phyloP scores from a whole-genome alignment of 768 basidiomycete genomes.

The Podaxis rugospora region DNA sequence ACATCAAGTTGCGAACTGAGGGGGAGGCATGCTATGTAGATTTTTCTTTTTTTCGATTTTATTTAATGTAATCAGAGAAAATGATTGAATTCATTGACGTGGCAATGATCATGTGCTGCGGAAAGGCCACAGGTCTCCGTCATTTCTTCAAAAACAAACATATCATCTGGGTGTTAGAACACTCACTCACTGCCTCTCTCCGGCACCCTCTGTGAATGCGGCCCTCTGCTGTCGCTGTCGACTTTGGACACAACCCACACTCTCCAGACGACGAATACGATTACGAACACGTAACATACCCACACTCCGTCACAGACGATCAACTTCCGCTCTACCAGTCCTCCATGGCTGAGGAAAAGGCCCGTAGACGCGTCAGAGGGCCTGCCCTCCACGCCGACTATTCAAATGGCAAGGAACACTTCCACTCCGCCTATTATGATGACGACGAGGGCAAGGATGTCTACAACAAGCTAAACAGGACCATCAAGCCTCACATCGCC shows the following conservation, averaged over 20 bases:
- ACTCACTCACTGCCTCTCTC: background rate
- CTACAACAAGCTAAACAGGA: constrained; percentile 42
- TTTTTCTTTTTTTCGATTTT: background rate
- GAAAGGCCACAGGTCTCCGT: background rate
- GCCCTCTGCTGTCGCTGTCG: constrained; percentile 63
- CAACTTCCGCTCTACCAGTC: constrained; percentile 12
- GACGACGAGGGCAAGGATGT: constrained; percentile 52
- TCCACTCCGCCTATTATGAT: constrained; percentile 17
- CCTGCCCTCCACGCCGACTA: constrained; percentile 12
- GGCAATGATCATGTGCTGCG: constrained; percentile 4
- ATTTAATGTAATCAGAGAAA: background rate
- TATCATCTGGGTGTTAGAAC: background rate
- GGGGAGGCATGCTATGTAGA: background rate
- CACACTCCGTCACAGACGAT: constrained; percentile 24
- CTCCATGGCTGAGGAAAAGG: constrained; percentile 61
- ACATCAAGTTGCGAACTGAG: constrained; percentile 17
- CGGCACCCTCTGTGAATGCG: constrained; percentile 40
- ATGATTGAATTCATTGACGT: constrained; percentile 4
- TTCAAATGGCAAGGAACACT: background rate
- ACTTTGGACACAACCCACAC: constrained; percentile 56
- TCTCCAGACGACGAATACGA: constrained; percentile 67
- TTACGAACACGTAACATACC: constrained; percentile 68
- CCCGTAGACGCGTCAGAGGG: constrained; percentile 39
- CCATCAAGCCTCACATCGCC: constrained; percentile 32
- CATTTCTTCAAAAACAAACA: background rate